Percentiles rank a stretch among this genome's conserved stretches.
Conservation (phyloP, 352 stramenopile species). For the Globisporangium apiculatum region DNA sequence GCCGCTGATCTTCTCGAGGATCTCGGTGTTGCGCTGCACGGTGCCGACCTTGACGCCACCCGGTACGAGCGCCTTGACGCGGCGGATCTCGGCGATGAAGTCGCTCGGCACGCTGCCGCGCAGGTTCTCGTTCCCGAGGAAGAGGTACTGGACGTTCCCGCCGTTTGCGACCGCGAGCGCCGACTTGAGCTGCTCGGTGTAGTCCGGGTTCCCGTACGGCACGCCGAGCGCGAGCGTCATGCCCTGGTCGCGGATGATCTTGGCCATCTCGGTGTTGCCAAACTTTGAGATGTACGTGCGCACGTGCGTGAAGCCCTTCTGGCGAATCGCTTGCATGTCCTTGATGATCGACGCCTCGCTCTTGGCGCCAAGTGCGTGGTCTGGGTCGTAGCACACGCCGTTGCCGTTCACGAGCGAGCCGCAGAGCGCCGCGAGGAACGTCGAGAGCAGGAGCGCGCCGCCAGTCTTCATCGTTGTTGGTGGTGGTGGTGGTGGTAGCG, state of each 20-base stretch:
- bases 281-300: slow-evolving; percentile 70
- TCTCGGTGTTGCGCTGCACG: slow-evolving; percentile 67
- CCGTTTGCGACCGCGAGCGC: slow-evolving; percentile 36
- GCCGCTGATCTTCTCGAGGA: slow-evolving; percentile 28
- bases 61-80: slow-evolving; percentile 39
- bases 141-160: slow-evolving; percentile 48
- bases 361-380: slow-evolving; percentile 29
- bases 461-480: slow-evolving; percentile 12
- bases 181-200: slow-evolving; percentile 29
- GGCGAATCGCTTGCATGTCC: slow-evolving; percentile 47
- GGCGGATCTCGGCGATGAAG: slow-evolving; percentile 43
- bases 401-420: slow-evolving; percentile 34
- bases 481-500: no score
- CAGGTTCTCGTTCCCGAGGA: slow-evolving; percentile 74
- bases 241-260: slow-evolving; percentile 41
- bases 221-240: slow-evolving; percentile 47
- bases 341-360: slow-evolving; percentile 22
- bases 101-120: slow-evolving; percentile 23
- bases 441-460: slow-evolving; percentile 9
- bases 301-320: slow-evolving; percentile 48
- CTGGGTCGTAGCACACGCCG: slow-evolving; percentile 67
- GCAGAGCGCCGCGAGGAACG: slow-evolving; percentile 23
- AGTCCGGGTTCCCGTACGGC: slow-evolving; percentile 47
- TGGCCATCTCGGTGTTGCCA: slow-evolving; percentile 41
- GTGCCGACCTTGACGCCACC: slow-evolving; percentile 50